Conservation (phyloP, 352 stramenopile genomes). For the Lagenidium giganteum region DNA sequence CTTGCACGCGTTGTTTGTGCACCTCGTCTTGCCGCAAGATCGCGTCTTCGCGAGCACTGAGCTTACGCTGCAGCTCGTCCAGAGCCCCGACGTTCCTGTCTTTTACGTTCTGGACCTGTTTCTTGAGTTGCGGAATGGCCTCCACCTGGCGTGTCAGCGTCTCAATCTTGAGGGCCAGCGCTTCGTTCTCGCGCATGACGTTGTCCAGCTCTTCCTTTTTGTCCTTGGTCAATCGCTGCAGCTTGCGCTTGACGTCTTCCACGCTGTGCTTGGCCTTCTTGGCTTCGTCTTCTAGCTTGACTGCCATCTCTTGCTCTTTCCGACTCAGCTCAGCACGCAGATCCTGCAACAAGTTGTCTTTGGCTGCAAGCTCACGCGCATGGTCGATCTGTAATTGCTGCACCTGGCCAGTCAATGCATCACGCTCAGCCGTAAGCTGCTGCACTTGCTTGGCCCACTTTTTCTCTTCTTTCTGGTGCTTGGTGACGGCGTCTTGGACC, state of each 20-base stretch:
- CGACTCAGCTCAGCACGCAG: constrained; percentile 8
- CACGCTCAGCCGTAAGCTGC: constrained; percentile 18
- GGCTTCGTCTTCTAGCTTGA: constrained; percentile 27
- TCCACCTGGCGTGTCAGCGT: constrained; percentile 31
- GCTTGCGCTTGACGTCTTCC: constrained; percentile 21
- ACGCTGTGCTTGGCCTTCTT: constrained; percentile 19
- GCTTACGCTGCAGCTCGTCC: constrained; percentile 26
- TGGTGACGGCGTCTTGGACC: constrained; percentile 1
- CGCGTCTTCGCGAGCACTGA: constrained; percentile 38
- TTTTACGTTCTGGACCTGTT: constrained; percentile 38
- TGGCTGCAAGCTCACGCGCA: not conserved
- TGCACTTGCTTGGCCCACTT: constrained; percentile 29
- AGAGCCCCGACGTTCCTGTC: constrained; percentile 29
- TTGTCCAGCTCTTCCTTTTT: constrained; percentile 47
- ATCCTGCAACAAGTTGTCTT: too few relatives aligned
- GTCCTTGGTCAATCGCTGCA: constrained; percentile 22
- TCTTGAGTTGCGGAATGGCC: constrained; percentile 46
- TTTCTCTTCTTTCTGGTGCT: constrained; percentile 25
- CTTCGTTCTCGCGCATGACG: constrained; percentile 45
- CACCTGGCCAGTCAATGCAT: too few relatives aligned
- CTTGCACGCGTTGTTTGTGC: constrained; percentile 26
- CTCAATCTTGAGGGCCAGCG: constrained; percentile 22
- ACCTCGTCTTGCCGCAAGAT: constrained; percentile 50
- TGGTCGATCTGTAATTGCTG: too few relatives aligned
- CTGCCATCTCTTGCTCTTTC: constrained; percentile 10